These are phyloP conservation scores for Pharnaceum exiguum DNA, from an alignment of 148 eudicot species.

Conservation along the genomic window DNA sequence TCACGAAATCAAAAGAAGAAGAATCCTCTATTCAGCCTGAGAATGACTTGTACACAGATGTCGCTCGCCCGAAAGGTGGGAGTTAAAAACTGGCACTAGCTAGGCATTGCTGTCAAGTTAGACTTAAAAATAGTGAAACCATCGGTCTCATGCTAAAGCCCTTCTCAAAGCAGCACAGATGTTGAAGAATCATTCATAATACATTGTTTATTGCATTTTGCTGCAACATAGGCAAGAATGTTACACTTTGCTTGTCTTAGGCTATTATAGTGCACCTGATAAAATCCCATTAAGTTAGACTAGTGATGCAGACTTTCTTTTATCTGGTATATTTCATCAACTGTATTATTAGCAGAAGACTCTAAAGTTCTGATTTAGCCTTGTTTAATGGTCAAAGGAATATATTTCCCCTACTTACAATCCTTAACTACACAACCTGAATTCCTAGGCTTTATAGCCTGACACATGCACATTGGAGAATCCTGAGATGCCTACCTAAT, in stretches of 20 bases:
- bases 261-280: neutral
- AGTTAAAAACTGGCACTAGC: too few species aligned
- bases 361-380: constrained; percentile 8
- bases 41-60: too few species aligned
- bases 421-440: neutral
- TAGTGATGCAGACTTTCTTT: constrained; percentile 7
- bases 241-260: neutral
- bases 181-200: constrained; percentile 1
- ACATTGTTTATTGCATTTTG: constrained; percentile 3
- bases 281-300: neutral
- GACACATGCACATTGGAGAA: constrained; percentile 2
- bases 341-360: constrained; percentile 16
- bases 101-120: too few species aligned
- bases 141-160: neutral
- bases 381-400: constrained; percentile 27
- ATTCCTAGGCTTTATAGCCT: constrained; percentile 1
- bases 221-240: neutral
- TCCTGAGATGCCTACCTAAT: constrained; percentile 17
- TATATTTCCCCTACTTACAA: neutral
- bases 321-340: constrained; percentile 8
- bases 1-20: too few species aligned
- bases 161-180: constrained; percentile 1
- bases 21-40: too few species aligned
- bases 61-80: too few species aligned
- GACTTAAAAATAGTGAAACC: neutral